Evolutionary conservation across 768 basidiomycete species (phyloP).

Genomic region (Mycena pura): DNA sequence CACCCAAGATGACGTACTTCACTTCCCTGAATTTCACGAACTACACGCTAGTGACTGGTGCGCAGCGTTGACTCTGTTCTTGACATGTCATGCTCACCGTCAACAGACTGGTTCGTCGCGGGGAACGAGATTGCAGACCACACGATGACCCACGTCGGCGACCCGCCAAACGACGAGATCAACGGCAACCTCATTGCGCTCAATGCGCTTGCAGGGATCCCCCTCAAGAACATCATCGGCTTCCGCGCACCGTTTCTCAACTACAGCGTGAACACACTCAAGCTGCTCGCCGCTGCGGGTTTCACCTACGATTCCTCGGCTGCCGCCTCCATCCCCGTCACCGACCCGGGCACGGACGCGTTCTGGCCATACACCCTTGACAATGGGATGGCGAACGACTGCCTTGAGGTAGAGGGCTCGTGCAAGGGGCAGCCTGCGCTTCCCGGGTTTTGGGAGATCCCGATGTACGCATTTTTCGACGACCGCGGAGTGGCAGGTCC

Average conservation of each 20-base stretch:
- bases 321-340: constrained; percentile 67
- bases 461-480: constrained; percentile 83
- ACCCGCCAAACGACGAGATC: constrained; percentile 67
- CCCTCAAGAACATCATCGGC: constrained; percentile 64
- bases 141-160: constrained; percentile 81
- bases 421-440: constrained; percentile 75
- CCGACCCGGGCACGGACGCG: constrained; percentile 69
- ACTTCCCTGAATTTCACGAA: constrained; percentile 77
- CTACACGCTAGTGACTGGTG: constrained; percentile 71
- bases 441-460: constrained; percentile 84
- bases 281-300: constrained; percentile 54
- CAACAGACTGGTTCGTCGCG: constrained; percentile 74
- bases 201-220: constrained; percentile 80
- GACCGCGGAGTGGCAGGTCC: constrained; percentile 55
- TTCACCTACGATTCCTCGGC: constrained; percentile 79
- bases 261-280: constrained; percentile 67
- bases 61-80: constrained; percentile 12
- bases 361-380: constrained; percentile 87
- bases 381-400: constrained; percentile 81
- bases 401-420: constrained; percentile 55
- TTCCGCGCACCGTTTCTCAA: constrained; percentile 83
- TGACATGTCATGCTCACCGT: neutral
- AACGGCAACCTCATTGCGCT: constrained; percentile 81
- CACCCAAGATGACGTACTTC: constrained; percentile 80
- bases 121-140: constrained; percentile 87